Percentiles rank a stretch among this genome's conserved stretches.
Conservation (phyloP, 768 basidiomycete genomes). For the Tylopilus felleus region DNA sequence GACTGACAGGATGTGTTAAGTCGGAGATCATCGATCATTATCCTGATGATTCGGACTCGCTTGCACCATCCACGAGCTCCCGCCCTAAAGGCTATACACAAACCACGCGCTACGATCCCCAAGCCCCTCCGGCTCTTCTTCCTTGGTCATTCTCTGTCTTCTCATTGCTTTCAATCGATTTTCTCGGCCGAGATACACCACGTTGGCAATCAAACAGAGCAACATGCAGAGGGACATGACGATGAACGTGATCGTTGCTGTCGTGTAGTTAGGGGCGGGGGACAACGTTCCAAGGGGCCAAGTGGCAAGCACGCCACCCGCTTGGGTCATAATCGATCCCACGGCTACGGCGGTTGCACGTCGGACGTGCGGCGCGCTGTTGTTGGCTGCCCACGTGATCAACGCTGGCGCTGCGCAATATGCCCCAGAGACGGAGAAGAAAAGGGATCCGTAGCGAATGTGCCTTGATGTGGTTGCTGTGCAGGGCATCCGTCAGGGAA, state of each 20-base stretch:
- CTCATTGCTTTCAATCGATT: conserved; percentile 45
- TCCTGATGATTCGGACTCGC: too few relatives aligned
- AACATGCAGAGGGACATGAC: conserved; percentile 39
- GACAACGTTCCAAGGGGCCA: conserved; percentile 56
- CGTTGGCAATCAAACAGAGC: conserved; percentile 37
- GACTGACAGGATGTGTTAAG: too few relatives aligned
- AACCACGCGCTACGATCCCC: conserved; percentile 57
- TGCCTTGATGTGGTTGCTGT: conserved; percentile 31
- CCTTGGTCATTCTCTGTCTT: conserved; percentile 29
- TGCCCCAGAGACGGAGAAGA: conserved; percentile 51
- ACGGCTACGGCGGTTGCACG: conserved; percentile 59
- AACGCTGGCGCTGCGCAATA: conserved; percentile 54
- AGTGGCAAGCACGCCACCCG: conserved; percentile 57
- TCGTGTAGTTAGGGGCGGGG: conserved; percentile 46
- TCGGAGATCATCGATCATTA: too few relatives aligned
- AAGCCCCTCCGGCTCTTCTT: conserved; percentile 39
- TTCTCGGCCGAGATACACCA: conserved; percentile 39
- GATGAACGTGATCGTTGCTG: conserved; percentile 40
- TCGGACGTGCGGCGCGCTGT: conserved; percentile 51
- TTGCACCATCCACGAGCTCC: too few relatives aligned
- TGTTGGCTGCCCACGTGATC: conserved; percentile 61
- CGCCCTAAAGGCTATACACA: conserved; percentile 45
- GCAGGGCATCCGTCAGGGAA: neutral
- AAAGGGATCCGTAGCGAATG: conserved; percentile 53
- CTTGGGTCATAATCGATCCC: conserved; percentile 55